phyloP scores from a whole-genome alignment of 1,284 basidiomycete species.

The Trametes sp. region DNA sequence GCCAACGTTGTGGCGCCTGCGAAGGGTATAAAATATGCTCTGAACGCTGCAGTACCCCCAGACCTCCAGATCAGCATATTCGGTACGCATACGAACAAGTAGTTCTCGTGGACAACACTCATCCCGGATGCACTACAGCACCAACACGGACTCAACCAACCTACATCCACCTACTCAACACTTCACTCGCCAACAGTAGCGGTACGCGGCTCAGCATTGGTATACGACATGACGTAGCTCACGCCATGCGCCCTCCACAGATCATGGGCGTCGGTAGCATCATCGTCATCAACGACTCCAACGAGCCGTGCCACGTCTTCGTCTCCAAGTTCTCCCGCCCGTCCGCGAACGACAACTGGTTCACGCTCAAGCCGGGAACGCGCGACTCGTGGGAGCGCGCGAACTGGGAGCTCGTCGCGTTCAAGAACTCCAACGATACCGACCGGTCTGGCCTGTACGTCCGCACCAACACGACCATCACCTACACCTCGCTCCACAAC shows the following conservation, averaged over 20 bases:
- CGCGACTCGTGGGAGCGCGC: conserved; percentile 5
- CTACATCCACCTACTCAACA: too few species aligned
- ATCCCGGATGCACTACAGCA: too few species aligned
- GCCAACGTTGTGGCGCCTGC: too few species aligned
- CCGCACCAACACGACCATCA: conserved; percentile 1
- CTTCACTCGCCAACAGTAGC: too few species aligned
- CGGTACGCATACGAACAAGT: too few species aligned
- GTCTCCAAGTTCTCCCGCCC: conserved; percentile 10
- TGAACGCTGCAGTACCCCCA: too few species aligned
- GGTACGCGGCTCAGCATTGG: background rate
- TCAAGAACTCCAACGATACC: conserved; percentile 9
- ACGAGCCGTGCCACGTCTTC: conserved; percentile 1
- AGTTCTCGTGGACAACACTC: too few species aligned
- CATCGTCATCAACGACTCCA: background rate
- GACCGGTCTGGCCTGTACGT: conserved; percentile 12
- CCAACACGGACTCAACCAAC: too few species aligned
- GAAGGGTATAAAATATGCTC: too few species aligned
- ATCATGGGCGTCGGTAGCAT: conserved; percentile 7
- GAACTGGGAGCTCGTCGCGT: conserved; percentile 15
- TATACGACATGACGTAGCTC: background rate
- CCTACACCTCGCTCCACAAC: background rate
- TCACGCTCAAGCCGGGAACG: background rate
- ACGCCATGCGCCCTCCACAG: background rate
- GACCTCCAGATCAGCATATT: too few species aligned
- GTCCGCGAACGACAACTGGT: conserved; percentile 6